These are phyloP conservation scores for Suillus hirtellus DNA, from an alignment of 768 basidiomycete species.

Conservation along the genomic window DNA sequence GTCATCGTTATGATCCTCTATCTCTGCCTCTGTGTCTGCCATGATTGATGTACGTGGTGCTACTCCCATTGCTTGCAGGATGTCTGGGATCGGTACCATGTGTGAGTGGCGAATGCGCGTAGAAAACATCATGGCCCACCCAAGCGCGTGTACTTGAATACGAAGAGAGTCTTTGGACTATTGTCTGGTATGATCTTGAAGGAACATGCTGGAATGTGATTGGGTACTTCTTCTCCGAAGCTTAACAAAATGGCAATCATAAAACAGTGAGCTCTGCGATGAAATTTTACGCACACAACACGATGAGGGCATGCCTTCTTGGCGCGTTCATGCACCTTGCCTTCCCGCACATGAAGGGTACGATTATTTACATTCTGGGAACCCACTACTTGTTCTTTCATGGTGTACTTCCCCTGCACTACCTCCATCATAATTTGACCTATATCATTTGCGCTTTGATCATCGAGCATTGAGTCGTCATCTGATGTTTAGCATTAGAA, in stretches of 20 bases:
- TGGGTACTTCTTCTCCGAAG: conserved; percentile 16
- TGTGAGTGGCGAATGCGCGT: neutral
- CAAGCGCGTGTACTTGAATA: conserved; percentile 23
- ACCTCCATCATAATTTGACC: conserved; percentile 18
- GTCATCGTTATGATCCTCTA: neutral
- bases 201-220: no score
- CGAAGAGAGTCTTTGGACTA: conserved; percentile 15
- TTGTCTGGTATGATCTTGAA: neutral
- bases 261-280: neutral
- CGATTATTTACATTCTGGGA: fast-evolving
- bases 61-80: conserved; percentile 24
- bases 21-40: neutral
- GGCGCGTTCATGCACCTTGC: conserved; percentile 1
- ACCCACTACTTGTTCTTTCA: neutral
- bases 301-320: conserved; percentile 2
- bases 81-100: conserved; percentile 8
- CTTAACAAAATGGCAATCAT: conserved; percentile 9
- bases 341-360: neutral
- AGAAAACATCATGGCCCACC: conserved; percentile 10
- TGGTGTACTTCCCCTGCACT: neutral
- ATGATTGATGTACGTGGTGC: conserved; percentile 14
- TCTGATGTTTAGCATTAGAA: conserved; percentile 17
- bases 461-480: conserved; percentile 20
- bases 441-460: conserved; percentile 9
- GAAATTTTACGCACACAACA: neutral